phyloP scores from a whole-genome alignment of 2,329 filamentous ascomycete genomes.

The Daldinia sp. region DNA sequence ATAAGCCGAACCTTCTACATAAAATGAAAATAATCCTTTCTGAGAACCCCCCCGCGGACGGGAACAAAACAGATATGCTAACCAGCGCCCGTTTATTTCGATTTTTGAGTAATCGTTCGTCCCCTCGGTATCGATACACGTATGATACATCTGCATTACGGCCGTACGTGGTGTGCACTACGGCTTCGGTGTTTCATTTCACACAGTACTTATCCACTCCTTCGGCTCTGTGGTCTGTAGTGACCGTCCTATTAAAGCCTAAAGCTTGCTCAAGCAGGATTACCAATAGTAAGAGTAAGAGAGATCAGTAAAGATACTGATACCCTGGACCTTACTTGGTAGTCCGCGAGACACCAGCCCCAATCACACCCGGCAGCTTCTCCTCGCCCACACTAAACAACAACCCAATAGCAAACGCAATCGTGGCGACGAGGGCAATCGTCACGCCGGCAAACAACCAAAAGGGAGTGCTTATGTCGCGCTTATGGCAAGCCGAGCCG shows the following conservation, averaged over 20 bases:
- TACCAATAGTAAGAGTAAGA: no score
- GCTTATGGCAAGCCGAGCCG: constrained; percentile 87
- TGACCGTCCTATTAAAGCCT: no score
- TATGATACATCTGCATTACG: constrained; percentile 32
- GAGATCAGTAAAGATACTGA: no score
- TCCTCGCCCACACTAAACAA: constrained; percentile 85
- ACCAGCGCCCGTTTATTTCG: constrained; percentile 30
- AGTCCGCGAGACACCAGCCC: constrained; percentile 81
- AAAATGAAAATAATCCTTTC: constrained; percentile 28
- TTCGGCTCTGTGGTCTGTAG: no score
- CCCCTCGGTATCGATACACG: constrained; percentile 35
- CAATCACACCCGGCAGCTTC: constrained; percentile 91
- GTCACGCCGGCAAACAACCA: constrained; percentile 84
- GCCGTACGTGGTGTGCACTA: background rate
- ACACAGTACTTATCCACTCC: background rate
- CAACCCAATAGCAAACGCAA: constrained; percentile 77
- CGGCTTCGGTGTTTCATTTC: background rate
- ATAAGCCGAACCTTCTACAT: constrained; percentile 24
- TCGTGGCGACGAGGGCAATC: constrained; percentile 71
- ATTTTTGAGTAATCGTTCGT: background rate
- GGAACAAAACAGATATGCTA: constrained; percentile 25
- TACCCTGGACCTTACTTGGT: constrained; percentile 63
- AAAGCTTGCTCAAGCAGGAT: no score
- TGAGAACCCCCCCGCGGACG: background rate
- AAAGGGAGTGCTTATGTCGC: constrained; percentile 87